phyloP scores from a whole-genome alignment of 805 yeast species.

The Metschnikowia peoriensis region DNA sequence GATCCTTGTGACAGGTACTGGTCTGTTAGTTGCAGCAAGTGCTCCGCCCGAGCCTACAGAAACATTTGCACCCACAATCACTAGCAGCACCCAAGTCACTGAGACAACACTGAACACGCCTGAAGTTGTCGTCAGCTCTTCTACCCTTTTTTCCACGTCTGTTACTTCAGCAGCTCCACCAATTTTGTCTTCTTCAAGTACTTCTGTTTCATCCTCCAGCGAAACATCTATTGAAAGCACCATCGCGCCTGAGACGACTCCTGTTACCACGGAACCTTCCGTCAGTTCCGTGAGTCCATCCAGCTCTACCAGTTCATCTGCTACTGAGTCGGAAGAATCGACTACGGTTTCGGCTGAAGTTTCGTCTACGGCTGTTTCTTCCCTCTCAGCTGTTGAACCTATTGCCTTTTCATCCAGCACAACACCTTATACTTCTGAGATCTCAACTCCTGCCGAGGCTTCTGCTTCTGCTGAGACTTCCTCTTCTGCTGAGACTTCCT shows the following conservation, averaged over 20 bases:
- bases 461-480: background rate
- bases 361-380: too few species aligned
- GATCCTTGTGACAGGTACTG: slow-evolving; percentile 21
- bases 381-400: too few species aligned
- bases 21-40: slow-evolving; percentile 5
- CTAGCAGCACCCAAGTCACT: background rate
- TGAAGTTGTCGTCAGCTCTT: background rate
- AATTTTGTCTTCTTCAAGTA: background rate
- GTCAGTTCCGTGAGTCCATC: background rate
- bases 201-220: background rate
- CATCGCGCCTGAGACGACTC: background rate
- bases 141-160: background rate
- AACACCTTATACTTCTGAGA: background rate
- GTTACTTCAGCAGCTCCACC: background rate
- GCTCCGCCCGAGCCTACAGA: slow-evolving; percentile 5
- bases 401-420: too few species aligned
- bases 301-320: background rate
- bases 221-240: background rate
- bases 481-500: background rate
- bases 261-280: background rate
- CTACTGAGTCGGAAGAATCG: background rate
- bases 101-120: background rate
- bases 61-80: background rate
- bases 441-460: background rate
- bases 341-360: background rate